Evolutionary conservation across 108 stramenopile genomes (phyloP).

Genomic region (Pseudonitzschia delicatissima): DNA sequence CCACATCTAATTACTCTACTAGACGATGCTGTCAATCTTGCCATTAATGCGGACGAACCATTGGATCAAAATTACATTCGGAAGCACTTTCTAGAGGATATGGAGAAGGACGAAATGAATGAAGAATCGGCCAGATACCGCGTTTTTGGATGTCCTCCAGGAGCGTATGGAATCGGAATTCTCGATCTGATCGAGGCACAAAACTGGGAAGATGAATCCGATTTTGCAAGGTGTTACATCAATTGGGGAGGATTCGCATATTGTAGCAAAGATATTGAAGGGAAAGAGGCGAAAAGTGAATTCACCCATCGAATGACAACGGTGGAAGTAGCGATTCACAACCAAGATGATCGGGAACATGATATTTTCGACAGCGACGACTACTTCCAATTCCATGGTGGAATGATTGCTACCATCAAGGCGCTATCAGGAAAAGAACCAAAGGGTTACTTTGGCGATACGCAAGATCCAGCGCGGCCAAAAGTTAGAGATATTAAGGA

Average conservation of each 20-base stretch:
- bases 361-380: conserved; percentile 11
- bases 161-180: conserved; percentile 6
- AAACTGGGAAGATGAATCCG: conserved; percentile 10
- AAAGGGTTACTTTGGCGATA: conserved; percentile 9
- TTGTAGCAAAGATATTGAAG: background rate
- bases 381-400: conserved; percentile 13
- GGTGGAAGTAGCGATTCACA: conserved; percentile 12
- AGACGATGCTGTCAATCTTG: conserved; percentile 4
- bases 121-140: background rate
- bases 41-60: conserved; percentile 8
- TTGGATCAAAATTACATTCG: conserved; percentile 4
- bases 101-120: background rate
- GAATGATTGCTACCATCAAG: conserved; percentile 8
- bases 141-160: conserved; percentile 5
- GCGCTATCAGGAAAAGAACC: conserved; percentile 9
- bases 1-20: conserved; percentile 7
- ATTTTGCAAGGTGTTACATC: conserved; percentile 11
- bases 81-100: conserved; percentile 8
- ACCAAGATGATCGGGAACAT: conserved; percentile 10
- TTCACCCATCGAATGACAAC: conserved; percentile 7
- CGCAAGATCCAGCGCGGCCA: conserved; percentile 3
- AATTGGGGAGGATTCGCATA: conserved; percentile 15
- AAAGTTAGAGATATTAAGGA: conserved; percentile 13
- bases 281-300: conserved; percentile 6
- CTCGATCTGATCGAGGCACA: conserved; percentile 8